Conservation (phyloP, 2,329 filamentous ascomycete species). For the Fusarium sp. region DNA sequence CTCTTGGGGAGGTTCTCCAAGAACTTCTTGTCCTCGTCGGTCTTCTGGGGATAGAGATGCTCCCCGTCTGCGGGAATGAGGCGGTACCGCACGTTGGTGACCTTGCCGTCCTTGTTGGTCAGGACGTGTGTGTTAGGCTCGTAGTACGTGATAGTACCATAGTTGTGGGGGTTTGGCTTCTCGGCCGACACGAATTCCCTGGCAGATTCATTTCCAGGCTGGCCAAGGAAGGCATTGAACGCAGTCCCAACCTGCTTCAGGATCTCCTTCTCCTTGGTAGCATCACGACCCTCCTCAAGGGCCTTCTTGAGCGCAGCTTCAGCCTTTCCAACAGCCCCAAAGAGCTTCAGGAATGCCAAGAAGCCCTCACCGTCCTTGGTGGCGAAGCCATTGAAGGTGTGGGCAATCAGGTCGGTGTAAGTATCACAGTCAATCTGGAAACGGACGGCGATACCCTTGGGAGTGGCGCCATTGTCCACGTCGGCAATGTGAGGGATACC, state of each 20-base stretch:
- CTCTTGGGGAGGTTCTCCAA: neutral
- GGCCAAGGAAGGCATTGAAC: neutral
- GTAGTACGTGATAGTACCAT: constrained; percentile 29
- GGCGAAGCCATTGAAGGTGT: constrained; percentile 27
- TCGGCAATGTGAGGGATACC: constrained; percentile 16
- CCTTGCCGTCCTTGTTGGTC: constrained; percentile 11
- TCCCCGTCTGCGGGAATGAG: constrained; percentile 13
- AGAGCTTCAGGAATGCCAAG: constrained; percentile 20
- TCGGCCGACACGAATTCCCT: constrained; percentile 6
- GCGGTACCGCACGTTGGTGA: constrained; percentile 22
- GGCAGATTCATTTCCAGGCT: neutral
- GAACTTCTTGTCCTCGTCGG: neutral
- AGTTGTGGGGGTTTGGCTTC: constrained; percentile 27
- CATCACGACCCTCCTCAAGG: neutral
- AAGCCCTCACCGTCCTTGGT: constrained; percentile 13
- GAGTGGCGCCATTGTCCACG: constrained; percentile 15
- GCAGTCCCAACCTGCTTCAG: neutral
- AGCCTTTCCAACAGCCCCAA: neutral
- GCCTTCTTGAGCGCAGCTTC: constrained; percentile 2
- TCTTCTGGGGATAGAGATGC: constrained; percentile 17
- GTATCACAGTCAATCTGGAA: constrained; percentile 25
- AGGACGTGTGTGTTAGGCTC: constrained; percentile 27
- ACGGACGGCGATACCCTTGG: constrained; percentile 24
- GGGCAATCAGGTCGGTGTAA: constrained; percentile 20
- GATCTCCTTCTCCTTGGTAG: neutral